Conservation (phyloP, 495 filamentous ascomycete genomes). For the Tuber borchii region DNA sequence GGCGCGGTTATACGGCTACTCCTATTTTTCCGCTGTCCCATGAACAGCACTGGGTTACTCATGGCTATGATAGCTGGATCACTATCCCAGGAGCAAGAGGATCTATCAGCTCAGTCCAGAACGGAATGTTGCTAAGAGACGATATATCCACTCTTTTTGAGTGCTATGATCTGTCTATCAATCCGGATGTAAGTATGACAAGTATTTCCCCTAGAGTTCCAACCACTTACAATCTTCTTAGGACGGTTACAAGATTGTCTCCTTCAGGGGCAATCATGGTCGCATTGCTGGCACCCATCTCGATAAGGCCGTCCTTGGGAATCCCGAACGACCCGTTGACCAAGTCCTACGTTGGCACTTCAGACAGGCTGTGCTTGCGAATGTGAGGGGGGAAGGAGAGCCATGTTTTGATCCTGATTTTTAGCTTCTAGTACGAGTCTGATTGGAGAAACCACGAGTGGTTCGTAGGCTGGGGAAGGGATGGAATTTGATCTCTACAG, state of each 20-base stretch:
- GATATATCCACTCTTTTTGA: too few relatives aligned
- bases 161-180: too few relatives aligned
- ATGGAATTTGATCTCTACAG: constrained; percentile 45
- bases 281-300: too few relatives aligned
- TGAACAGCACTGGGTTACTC: constrained; percentile 31
- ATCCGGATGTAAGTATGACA: too few relatives aligned
- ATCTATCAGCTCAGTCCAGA: constrained; percentile 43
- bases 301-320: constrained; percentile 27
- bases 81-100: constrained; percentile 27
- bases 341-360: constrained; percentile 15
- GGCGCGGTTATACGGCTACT: constrained; percentile 41
- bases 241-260: too few relatives aligned
- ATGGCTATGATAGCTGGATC: constrained; percentile 42
- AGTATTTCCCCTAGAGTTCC: too few relatives aligned
- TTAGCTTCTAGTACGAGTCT: constrained; percentile 44
- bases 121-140: constrained; percentile 43
- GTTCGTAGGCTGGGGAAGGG: constrained; percentile 40
- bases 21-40: too few relatives aligned
- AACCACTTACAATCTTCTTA: too few relatives aligned
- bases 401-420: constrained; percentile 46
- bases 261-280: too few relatives aligned
- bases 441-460: constrained; percentile 42
- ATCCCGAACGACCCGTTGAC: constrained; percentile 43
- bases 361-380: constrained; percentile 43
- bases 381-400: constrained; percentile 29